Percentiles rank a stretch among this genome's conserved stretches.
These are phyloP conservation scores for Camellia oleifera DNA, from an alignment of 179 eudicot genomes.

Conservation along the genomic window DNA sequence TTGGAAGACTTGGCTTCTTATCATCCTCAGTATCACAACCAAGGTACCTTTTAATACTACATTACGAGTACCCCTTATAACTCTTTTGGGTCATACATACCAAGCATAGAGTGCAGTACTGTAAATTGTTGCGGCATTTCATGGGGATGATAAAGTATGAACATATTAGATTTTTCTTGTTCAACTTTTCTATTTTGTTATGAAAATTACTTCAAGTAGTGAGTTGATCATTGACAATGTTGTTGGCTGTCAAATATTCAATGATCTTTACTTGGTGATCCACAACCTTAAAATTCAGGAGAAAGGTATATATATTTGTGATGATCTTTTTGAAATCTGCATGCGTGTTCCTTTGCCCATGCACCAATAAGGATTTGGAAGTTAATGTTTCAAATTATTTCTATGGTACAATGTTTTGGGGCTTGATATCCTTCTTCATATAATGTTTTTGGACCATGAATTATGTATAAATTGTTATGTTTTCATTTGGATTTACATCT, in stretches of 20 bases:
- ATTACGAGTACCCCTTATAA: not conserved
- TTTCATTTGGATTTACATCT: not conserved
- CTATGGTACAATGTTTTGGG: too few relatives aligned
- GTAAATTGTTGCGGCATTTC: not conserved
- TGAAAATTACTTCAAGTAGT: not conserved
- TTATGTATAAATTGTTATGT: too few relatives aligned
- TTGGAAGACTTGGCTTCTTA: slow-evolving; percentile 43
- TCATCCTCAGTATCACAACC: slow-evolving; percentile 58
- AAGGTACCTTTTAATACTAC: slow-evolving; percentile 35
- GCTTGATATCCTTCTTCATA: too few relatives aligned
- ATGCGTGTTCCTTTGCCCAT: not conserved
- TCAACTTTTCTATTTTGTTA: too few relatives aligned
- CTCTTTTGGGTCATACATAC: not conserved
- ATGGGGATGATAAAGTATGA: not conserved
- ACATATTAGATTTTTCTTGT: not conserved
- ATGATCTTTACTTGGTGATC: too few relatives aligned
- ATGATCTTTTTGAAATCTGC: not conserved
- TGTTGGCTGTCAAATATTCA: not conserved
- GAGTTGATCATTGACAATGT: not conserved
- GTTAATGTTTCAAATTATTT: too few relatives aligned
- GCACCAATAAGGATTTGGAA: too few relatives aligned
- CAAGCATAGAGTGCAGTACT: not conserved
- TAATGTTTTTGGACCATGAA: too few relatives aligned
- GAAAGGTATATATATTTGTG: not conserved
- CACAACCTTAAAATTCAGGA: too few relatives aligned